Evolutionary conservation across 768 basidiomycete genomes (phyloP).

Genomic region (Kwoniella pini): DNA sequence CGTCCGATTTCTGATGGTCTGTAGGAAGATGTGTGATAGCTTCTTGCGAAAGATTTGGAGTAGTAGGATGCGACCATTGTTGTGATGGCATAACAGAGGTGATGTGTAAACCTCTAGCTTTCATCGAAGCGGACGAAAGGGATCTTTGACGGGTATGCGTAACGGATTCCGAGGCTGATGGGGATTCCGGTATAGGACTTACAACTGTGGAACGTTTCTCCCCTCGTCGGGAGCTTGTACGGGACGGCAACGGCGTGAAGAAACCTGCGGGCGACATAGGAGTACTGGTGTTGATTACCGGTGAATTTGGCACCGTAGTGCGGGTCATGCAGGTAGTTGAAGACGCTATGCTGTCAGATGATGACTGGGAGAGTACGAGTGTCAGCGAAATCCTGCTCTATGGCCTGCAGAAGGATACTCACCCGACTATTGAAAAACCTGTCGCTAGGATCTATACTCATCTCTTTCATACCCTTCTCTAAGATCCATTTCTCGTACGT

Average conservation of each 20-base stretch:
- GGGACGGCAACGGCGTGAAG: slow-evolving; percentile 26
- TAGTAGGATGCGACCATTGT: slow-evolving; percentile 16
- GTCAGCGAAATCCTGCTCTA: neutral
- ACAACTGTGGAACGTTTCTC: neutral
- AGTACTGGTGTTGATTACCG: neutral
- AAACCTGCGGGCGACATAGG: slow-evolving; percentile 14
- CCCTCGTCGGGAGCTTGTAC: neutral
- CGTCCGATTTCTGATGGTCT: slow-evolving; percentile 10
- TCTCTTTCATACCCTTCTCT: slow-evolving; percentile 28
- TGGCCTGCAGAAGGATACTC: neutral
- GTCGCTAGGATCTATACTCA: slow-evolving; percentile 24
- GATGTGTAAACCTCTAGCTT: slow-evolving; percentile 32
- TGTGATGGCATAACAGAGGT: slow-evolving; percentile 4
- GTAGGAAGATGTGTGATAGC: neutral
- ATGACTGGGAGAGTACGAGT: neutral
- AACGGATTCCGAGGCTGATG: slow-evolving; percentile 3
- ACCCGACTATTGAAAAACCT: slow-evolving; percentile 2
- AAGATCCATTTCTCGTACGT: slow-evolving; percentile 38
- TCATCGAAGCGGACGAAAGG: slow-evolving; percentile 35
- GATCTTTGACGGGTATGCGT: slow-evolving; percentile 26
- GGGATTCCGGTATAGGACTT: neutral
- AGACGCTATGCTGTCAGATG: neutral
- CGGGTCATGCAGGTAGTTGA: neutral
- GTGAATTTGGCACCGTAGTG: slow-evolving; percentile 8
- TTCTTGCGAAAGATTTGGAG: slow-evolving; percentile 1